Evolutionary conservation across 306 rosid species (phyloP).

Genomic region (Pachyrhizus erosus): DNA sequence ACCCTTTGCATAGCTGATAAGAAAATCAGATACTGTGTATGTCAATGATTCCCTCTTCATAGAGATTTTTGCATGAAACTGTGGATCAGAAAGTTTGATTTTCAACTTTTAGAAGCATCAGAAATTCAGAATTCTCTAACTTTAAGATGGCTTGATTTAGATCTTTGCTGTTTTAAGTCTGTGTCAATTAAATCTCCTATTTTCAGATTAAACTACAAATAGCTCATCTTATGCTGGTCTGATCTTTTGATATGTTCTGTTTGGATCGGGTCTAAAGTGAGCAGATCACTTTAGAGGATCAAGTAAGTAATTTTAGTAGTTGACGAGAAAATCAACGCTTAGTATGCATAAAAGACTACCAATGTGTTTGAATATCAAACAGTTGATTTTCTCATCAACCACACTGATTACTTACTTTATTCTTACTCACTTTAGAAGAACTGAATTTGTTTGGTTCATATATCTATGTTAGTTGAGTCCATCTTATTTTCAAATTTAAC

Average conservation of each 20-base stretch:
- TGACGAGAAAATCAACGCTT: not conserved
- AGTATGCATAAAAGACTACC: not conserved
- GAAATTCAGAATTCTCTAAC: not conserved
- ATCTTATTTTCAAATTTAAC: slow-evolving; percentile 6
- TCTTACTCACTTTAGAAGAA: not conserved
- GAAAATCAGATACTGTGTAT: not conserved
- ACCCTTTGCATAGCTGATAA: not conserved
- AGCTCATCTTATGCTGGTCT: not conserved
- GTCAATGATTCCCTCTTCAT: slow-evolving; percentile 20
- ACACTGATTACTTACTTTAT: not conserved
- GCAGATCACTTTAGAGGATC: not conserved
- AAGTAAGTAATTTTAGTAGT: not conserved
- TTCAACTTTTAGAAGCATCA: not conserved
- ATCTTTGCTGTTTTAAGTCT: slow-evolving; percentile 7
- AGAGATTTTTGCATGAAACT: slow-evolving; percentile 9
- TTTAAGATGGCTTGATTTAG: not conserved
- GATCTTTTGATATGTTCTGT: slow-evolving; percentile 12
- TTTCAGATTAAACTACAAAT: slow-evolving; percentile 6
- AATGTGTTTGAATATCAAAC: not conserved
- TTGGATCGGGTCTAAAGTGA: not conserved
- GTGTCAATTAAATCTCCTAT: not conserved
- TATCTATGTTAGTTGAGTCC: slow-evolving; percentile 9
- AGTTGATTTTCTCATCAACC: not conserved
- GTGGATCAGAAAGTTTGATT: slow-evolving; percentile 11
- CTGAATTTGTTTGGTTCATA: not conserved